Base-by-base conservation (phyloP, 2,329 filamentous ascomycete species). In the Immersiporthe knoxdaviesiana region DNA sequence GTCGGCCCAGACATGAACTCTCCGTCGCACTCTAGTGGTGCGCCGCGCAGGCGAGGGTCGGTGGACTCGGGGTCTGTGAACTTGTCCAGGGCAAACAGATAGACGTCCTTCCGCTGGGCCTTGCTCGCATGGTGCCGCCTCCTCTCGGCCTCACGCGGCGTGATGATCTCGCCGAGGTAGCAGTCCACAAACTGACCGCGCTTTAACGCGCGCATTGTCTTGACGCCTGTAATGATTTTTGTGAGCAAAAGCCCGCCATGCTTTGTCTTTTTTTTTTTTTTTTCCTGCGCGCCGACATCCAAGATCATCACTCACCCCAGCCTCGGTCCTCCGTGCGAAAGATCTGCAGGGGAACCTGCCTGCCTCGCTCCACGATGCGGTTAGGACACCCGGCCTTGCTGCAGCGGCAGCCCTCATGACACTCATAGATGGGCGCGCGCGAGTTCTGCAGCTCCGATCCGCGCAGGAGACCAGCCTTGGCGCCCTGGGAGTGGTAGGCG, bases 11-110 rank as follows among this genome's bases (percentile, higher is more conserved):
- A 92, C 82, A 90, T 88, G 77, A 91, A 91, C 77, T 94, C 90
- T 14, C 93, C 93, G 68, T 90, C 89, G 0, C 90, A 85, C 72
- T 90, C 88, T 4, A 91, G 79, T 21, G 88, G 84, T 7, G 84
- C 80, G 0, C 84, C 85, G 3, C 83, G 81, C 0, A 91, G 82
- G 0, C 87, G 81, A n/a, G 82, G 79, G 70, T 90, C 87, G 12
- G 84, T 79, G 1, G 86, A 88, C 7, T 83, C 74, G 0, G 83
- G 80, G 67, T 91, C 85, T 0, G 83, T 87, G 76, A 94, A 95
- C 76, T 96, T 96, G 81, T 97, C 93, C 1, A 97, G 87, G 1
- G 86, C 88, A 77, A 95, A 96, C 1, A 96, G 84, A 73, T 96
- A 96, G 0, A 91, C 88, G 30, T 92, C 89, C 74, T 94, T 94